Percentiles rank a stretch among this genome's conserved stretches.
Conservation (phyloP, 768 basidiomycete species). For the Trametes cinnabarina region DNA sequence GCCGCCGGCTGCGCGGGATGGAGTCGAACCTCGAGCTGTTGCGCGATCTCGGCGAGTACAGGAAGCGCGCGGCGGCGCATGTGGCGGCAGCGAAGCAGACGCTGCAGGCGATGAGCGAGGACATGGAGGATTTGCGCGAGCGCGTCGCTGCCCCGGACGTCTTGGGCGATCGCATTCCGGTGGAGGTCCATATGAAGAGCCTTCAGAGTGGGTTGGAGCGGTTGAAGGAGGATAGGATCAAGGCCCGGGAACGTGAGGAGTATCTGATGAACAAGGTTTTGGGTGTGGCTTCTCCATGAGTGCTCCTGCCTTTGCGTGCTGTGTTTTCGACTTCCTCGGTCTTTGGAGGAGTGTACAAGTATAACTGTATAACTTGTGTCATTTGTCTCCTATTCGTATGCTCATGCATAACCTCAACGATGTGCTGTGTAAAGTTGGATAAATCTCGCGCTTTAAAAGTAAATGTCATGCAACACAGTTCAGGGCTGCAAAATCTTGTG, state of each 20-base stretch:
- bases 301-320: background rate
- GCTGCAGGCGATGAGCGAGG: constrained; percentile 61
- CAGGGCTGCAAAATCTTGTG: too few relatives aligned
- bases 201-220: constrained; percentile 62
- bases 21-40: constrained; percentile 54
- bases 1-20: constrained; percentile 45
- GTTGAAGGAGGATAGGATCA: constrained; percentile 55
- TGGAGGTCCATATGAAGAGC: constrained; percentile 75
- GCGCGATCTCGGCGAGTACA: constrained; percentile 52
- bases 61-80: constrained; percentile 60
- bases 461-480: too few relatives aligned
- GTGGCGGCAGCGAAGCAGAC: constrained; percentile 65
- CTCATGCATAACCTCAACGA: too few relatives aligned
- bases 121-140: constrained; percentile 76
- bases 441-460: too few relatives aligned
- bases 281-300: constrained; percentile 2
- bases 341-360: too few relatives aligned
- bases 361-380: too few relatives aligned
- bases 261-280: constrained; percentile 29
- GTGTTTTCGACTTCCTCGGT: too few relatives aligned
- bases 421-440: too few relatives aligned
- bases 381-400: too few relatives aligned
- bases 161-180: constrained; percentile 54
- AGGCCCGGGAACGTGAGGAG: constrained; percentile 48
- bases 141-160: constrained; percentile 68